Conservation (phyloP, 2,329 filamentous ascomycete species). For the Hypoxylon sp. region DNA sequence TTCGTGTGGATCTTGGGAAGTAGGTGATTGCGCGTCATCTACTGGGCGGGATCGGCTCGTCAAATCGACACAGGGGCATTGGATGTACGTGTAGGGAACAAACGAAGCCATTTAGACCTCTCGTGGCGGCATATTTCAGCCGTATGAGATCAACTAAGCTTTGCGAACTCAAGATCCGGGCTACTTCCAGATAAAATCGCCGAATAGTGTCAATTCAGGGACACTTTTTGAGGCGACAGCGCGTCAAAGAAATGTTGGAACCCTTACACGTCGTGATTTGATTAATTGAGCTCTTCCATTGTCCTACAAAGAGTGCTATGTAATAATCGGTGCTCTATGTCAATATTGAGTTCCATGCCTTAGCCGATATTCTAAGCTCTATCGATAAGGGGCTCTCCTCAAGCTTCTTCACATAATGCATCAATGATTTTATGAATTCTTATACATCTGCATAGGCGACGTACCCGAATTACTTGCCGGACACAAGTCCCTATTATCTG, state of each 20-base stretch:
- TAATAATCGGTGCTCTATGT: constrained; percentile 15
- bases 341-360: constrained; percentile 4
- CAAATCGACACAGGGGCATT: constrained; percentile 69
- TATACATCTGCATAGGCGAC: not conserved
- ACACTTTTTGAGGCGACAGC: constrained; percentile 7
- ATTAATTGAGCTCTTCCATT: constrained; percentile 8
- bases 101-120: constrained; percentile 56
- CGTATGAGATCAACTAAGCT: constrained; percentile 16
- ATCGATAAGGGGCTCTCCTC: constrained; percentile 36
- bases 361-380: not conserved
- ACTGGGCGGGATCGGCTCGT: constrained; percentile 46
- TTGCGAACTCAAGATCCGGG: not conserved
- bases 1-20: constrained; percentile 51
- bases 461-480: too few species aligned
- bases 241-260: constrained; percentile 9
- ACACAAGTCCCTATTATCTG: too few species aligned
- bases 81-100: constrained; percentile 75
- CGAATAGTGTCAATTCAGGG: not conserved
- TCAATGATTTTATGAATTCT: not conserved
- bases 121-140: constrained; percentile 47
- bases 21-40: constrained; percentile 52
- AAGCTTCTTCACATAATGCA: too few species aligned
- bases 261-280: constrained; percentile 1
- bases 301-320: constrained; percentile 7
- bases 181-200: not conserved